These are phyloP conservation scores for Erucastrum elatum DNA, from an alignment of 345 rosid genomes.

Conservation along the genomic window DNA sequence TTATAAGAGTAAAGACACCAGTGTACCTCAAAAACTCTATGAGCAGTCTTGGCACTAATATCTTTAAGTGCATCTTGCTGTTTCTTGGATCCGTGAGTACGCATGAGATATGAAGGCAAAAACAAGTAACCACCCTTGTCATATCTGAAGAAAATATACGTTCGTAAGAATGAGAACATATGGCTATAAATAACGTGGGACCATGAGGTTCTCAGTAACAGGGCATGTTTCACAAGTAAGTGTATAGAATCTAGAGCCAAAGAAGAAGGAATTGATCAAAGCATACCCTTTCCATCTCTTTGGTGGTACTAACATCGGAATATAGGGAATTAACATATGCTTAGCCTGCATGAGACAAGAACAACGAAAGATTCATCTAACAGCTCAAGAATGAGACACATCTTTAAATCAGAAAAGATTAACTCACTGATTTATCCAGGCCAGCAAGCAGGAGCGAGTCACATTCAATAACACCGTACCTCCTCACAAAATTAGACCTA, in stretches of 20 bases:
- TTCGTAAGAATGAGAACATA: not conserved
- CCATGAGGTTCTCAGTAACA: not conserved
- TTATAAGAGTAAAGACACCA: not conserved
- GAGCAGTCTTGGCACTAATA: conserved; percentile 51
- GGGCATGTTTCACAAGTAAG: not conserved
- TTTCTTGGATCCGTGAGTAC: conserved; percentile 90
- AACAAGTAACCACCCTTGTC: conserved; percentile 91
- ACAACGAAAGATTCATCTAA: conserved; percentile 13
- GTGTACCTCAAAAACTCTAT: conserved; percentile 78
- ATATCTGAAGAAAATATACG: conserved; percentile 51
- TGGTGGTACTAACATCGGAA: conserved; percentile 98
- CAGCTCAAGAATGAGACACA: conserved; percentile 10
- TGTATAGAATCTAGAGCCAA: conserved; percentile 10
- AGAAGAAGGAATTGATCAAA: conserved; percentile 22
- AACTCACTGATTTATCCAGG: conserved; percentile 83
- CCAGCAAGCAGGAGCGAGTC: conserved; percentile 73
- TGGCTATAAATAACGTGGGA: not conserved
- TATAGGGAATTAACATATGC: conserved; percentile 86
- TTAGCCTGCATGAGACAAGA: conserved; percentile 63
- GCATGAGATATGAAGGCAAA: conserved; percentile 93
- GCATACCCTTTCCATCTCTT: conserved; percentile 94
- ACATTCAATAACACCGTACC: conserved; percentile 86
- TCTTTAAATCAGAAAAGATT: conserved; percentile 10
- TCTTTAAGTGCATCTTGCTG: conserved; percentile 69
- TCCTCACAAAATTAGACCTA: conserved; percentile 66